Evolutionary conservation across 2,329 filamentous ascomycete species (phyloP).

Genomic region (Alternaria atra): DNA sequence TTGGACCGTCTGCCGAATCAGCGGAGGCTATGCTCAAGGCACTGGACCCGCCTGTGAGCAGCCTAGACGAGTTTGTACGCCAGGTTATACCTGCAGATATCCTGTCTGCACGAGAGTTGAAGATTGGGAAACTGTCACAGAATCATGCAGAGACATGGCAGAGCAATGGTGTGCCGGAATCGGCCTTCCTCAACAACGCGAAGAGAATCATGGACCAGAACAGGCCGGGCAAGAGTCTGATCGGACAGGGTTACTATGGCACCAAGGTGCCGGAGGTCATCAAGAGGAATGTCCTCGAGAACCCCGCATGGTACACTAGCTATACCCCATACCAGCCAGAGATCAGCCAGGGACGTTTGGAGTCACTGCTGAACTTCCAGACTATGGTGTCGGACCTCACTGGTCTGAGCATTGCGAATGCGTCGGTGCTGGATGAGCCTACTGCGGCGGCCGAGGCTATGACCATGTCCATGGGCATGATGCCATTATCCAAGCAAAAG

Average conservation of each 20-base stretch:
- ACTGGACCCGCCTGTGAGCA: slow-evolving; percentile 76
- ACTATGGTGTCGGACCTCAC: slow-evolving; percentile 91
- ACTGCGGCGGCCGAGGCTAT: slow-evolving; percentile 95
- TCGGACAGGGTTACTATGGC: slow-evolving; percentile 87
- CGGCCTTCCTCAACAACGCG: slow-evolving; percentile 64
- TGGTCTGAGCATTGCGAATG: slow-evolving; percentile 86
- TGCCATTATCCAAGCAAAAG: slow-evolving; percentile 76
- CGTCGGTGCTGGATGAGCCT: slow-evolving; percentile 87
- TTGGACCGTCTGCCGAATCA: slow-evolving; percentile 78
- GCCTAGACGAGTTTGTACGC: slow-evolving; percentile 82
- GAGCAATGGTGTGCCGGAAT: slow-evolving; percentile 61
- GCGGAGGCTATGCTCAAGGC: slow-evolving; percentile 80
- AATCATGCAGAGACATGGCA: slow-evolving; percentile 56
- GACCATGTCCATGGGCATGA: slow-evolving; percentile 85
- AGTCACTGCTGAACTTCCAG: slow-evolving; percentile 95
- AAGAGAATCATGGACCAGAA: slow-evolving; percentile 68
- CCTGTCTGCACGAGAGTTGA: slow-evolving; percentile 70
- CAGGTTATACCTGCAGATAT: slow-evolving; percentile 86
- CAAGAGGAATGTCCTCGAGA: slow-evolving; percentile 90
- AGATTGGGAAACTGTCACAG: slow-evolving; percentile 55
- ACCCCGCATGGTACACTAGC: slow-evolving; percentile 96
- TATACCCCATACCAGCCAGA: slow-evolving; percentile 98
- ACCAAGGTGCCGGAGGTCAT: slow-evolving; percentile 90
- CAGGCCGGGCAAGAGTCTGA: slow-evolving; percentile 72
- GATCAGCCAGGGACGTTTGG: slow-evolving; percentile 92